Conservation (phyloP, 495 filamentous ascomycete species). For the Daldinia loculata region DNA sequence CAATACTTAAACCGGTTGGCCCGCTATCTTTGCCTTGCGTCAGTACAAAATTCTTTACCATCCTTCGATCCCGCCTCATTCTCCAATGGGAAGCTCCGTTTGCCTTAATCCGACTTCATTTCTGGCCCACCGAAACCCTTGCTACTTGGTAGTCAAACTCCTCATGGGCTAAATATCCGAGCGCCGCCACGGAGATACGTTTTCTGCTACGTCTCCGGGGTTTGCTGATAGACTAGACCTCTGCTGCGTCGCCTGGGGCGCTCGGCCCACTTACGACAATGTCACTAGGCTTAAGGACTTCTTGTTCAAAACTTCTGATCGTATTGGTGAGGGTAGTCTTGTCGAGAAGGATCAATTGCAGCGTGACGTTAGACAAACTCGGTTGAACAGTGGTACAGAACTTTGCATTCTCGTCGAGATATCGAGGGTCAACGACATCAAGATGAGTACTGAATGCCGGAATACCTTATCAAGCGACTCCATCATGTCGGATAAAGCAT, state of each 20-base stretch:
- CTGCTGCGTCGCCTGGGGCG: not conserved
- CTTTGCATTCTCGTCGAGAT: slow-evolving; percentile 1
- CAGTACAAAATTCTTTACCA: slow-evolving; percentile 1
- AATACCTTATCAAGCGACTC: not conserved
- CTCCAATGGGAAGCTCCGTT: slow-evolving; percentile 4
- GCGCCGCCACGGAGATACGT: not conserved
- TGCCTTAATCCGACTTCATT: slow-evolving; percentile 17
- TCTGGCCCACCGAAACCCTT: slow-evolving; percentile 22
- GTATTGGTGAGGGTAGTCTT: not conserved
- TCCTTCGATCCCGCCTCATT: slow-evolving; percentile 11
- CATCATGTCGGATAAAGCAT: not conserved
- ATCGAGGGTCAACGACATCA: slow-evolving; percentile 10
- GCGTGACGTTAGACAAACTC: not conserved
- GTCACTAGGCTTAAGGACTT: not conserved
- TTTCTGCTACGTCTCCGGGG: not conserved
- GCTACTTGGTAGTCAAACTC: not conserved
- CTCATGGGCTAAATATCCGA: slow-evolving; percentile 9
- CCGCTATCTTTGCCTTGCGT: no score
- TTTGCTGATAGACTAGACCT: not conserved
- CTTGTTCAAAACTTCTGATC: not conserved
- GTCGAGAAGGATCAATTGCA: not conserved
- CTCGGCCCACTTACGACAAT: not conserved
- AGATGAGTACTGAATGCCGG: slow-evolving; percentile 4
- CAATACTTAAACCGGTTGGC: no score
- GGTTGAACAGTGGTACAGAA: not conserved